phyloP scores from a whole-genome alignment of 768 basidiomycete genomes.

The Coprinopsis sp. region DNA sequence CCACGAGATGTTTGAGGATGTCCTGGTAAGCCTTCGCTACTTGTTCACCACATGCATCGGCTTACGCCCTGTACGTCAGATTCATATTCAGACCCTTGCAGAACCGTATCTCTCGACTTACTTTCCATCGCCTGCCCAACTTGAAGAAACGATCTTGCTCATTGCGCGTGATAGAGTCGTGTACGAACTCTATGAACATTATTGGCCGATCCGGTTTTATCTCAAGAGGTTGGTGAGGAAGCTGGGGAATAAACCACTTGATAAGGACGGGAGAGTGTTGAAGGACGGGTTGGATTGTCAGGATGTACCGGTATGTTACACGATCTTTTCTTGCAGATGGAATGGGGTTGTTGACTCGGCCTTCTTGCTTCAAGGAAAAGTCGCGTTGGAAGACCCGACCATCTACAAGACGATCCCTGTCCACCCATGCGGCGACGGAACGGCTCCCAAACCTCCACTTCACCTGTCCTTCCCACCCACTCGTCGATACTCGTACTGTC shows the following conservation, averaged over 20 bases:
- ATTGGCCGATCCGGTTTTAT: conserved; percentile 23
- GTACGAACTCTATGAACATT: conserved; percentile 14
- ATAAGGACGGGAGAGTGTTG: not conserved
- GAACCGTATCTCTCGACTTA: conserved; percentile 3
- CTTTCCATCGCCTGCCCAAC: conserved; percentile 5
- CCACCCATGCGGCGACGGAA: not conserved
- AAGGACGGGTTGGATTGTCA: not conserved
- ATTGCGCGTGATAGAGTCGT: not conserved
- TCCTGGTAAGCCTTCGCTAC: conserved; percentile 6
- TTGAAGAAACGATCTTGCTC: conserved; percentile 4
- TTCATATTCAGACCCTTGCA: not conserved
- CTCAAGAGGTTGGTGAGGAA: conserved; percentile 10
- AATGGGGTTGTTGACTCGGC: not conserved
- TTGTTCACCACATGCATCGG: not conserved
- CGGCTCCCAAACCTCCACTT: not conserved
- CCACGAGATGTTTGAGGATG: conserved; percentile 8
- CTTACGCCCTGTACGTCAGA: not conserved
- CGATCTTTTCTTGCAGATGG: not conserved
- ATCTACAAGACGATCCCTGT: not conserved
- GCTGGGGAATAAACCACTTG: not conserved
- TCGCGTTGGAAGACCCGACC: not conserved
- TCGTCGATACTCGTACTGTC: conserved; percentile 7
- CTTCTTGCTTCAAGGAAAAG: not conserved
- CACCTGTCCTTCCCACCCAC: conserved; percentile 18
- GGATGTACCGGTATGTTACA: not conserved